Evolutionary conservation across 2,329 filamentous ascomycete species (phyloP).

Genomic region (Colletotrichum spinosum): DNA sequence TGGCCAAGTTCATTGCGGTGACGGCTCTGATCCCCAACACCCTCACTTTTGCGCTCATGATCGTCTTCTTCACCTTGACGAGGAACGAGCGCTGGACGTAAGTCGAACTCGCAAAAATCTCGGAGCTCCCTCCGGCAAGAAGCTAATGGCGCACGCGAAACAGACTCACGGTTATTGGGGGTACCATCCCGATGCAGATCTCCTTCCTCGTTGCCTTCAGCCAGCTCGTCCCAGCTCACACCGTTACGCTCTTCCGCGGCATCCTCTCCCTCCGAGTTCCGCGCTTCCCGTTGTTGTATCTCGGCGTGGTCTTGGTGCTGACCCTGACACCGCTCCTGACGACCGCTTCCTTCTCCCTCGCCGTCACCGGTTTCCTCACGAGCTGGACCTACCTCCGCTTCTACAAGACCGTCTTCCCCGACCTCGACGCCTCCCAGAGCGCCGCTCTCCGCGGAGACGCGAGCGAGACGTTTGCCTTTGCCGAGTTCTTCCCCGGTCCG

Average conservation of each 20-base stretch:
- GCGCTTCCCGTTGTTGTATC: conserved; percentile 76
- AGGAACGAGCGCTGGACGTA: conserved; percentile 77
- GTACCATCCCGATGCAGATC: conserved; percentile 89
- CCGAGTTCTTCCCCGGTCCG: conserved; percentile 92
- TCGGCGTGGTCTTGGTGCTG: conserved; percentile 78
- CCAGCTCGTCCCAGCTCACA: conserved; percentile 96
- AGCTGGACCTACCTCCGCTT: conserved; percentile 98
- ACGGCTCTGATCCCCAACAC: conserved; percentile 84
- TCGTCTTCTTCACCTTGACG: conserved; percentile 78
- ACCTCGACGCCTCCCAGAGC: conserved; percentile 72
- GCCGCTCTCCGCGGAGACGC: conserved; percentile 84
- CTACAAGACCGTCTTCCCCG: conserved; percentile 82
- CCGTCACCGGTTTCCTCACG: conserved; percentile 83
- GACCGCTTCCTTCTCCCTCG: conserved; percentile 83
- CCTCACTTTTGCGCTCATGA: conserved; percentile 77
- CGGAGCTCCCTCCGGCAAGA: neutral
- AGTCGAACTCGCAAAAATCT: conserved; percentile 46
- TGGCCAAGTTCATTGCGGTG: conserved; percentile 88
- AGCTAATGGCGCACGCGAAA: conserved; percentile 38
- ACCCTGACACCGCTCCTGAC: conserved; percentile 67
- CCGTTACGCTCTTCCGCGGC: conserved; percentile 91
- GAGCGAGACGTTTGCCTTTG: conserved; percentile 95
- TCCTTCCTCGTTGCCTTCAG: conserved; percentile 97
- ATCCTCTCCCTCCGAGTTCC: conserved; percentile 89
- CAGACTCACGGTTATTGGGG: conserved; percentile 85